These are phyloP conservation scores for Coemansia sp. DNA, from an alignment of 371 early-diverging fungal genomes.

Conservation along the genomic window DNA sequence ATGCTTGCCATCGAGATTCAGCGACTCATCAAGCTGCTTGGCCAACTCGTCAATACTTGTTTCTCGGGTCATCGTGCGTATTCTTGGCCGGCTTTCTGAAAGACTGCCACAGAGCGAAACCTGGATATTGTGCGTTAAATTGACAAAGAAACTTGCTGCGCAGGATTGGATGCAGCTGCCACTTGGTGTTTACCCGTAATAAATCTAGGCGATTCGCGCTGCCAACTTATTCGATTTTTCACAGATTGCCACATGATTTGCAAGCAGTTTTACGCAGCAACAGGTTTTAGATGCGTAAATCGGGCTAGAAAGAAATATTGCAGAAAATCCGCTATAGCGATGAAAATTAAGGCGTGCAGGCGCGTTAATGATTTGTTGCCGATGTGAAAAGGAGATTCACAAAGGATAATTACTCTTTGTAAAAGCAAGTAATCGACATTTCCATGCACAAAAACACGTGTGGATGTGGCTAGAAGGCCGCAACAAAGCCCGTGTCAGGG, in stretches of 20 bases:
- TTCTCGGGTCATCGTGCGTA: conserved; percentile 1
- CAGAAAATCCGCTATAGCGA: too few relatives aligned
- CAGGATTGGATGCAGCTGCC: not conserved
- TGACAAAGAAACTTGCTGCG: not conserved
- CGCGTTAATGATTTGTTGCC: not conserved
- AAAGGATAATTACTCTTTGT: not conserved
- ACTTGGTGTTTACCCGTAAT: not conserved
- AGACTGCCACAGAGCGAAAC: not conserved
- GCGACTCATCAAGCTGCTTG: conserved; percentile 12
- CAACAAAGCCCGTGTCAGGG: not conserved
- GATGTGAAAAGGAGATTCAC: not conserved
- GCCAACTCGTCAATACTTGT: conserved; percentile 17
- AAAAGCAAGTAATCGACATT: not conserved
- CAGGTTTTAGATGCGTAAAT: not conserved
- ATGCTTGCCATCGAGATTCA: conserved; percentile 1
- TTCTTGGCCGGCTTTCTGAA: not conserved
- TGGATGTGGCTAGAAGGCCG: not conserved
- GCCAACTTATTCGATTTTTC: not conserved
- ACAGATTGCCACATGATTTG: conserved; percentile 3
- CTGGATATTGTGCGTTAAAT: not conserved
- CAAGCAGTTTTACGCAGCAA: not conserved
- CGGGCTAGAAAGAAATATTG: not conserved
- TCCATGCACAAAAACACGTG: not conserved
- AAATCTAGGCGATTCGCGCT: not conserved
- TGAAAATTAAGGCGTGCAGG: not conserved